Percentiles rank a stretch among this genome's conserved stretches.
phyloP scores from a whole-genome alignment of 1,284 basidiomycete species.

The Dichomitus squalens region DNA sequence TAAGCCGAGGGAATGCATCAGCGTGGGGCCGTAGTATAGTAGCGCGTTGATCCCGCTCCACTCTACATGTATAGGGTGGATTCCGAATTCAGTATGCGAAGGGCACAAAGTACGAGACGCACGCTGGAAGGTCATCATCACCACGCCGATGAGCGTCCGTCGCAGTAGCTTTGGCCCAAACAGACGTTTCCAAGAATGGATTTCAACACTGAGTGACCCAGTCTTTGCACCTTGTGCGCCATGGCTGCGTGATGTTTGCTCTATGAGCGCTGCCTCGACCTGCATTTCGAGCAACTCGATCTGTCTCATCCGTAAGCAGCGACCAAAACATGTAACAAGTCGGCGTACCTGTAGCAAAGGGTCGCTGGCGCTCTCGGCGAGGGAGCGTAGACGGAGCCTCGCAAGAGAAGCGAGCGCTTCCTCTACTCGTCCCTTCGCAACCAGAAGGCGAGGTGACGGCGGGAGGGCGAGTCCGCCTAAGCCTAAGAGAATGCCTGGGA shows the following conservation, averaged over 20 bases:
- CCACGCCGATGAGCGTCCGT: slow-evolving; percentile 66
- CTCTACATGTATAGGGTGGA: slow-evolving; percentile 46
- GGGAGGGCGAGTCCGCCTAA: slow-evolving; percentile 69
- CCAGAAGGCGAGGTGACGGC: slow-evolving; percentile 70
- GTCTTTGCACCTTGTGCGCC: slow-evolving; percentile 16
- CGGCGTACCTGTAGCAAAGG: slow-evolving; percentile 54
- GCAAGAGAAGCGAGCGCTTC: slow-evolving; percentile 46
- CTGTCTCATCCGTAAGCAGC: slow-evolving; percentile 34
- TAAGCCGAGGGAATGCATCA: slow-evolving; percentile 67
- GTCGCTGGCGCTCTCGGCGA: slow-evolving; percentile 44
- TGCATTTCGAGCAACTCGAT: slow-evolving; percentile 76
- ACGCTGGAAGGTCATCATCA: slow-evolving; percentile 84
- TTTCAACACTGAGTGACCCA: slow-evolving; percentile 39
- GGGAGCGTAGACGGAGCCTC: slow-evolving; percentile 49
- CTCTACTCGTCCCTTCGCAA: slow-evolving; percentile 56
- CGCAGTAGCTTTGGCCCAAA: slow-evolving; percentile 54
- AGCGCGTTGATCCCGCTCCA: slow-evolving; percentile 85
- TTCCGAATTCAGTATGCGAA: background rate
- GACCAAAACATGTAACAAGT: background rate
- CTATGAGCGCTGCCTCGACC: slow-evolving; percentile 59
- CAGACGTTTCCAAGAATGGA: slow-evolving; percentile 55
- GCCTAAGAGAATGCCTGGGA: slow-evolving; percentile 68
- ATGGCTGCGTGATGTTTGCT: slow-evolving; percentile 28
- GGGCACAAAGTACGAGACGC: slow-evolving; percentile 27
- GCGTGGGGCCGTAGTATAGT: slow-evolving; percentile 78